These are phyloP conservation scores for Linnemannia exigua DNA, from an alignment of 192 early-diverging fungal genomes.

Conservation along the genomic window DNA sequence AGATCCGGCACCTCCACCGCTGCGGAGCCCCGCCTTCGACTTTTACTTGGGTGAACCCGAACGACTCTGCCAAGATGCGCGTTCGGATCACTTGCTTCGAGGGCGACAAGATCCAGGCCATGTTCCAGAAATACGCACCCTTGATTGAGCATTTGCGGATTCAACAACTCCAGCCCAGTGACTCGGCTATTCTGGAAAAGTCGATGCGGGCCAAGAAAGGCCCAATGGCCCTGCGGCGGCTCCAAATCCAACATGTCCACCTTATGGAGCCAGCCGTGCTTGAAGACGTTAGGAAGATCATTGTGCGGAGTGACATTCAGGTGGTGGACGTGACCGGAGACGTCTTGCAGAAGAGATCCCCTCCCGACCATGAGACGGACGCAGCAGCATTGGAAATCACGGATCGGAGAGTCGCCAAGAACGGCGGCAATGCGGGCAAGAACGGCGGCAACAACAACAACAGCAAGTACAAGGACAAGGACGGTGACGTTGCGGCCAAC, in stretches of 20 bases:
- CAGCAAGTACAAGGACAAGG: not conserved
- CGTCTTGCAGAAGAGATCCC: not conserved
- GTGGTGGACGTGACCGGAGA: not conserved
- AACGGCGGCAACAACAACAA: not conserved
- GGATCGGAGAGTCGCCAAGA: not conserved
- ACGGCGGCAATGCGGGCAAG: not conserved
- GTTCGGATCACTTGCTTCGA: slow-evolving; percentile 10
- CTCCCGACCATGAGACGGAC: not conserved
- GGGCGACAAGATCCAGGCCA: slow-evolving; percentile 25
- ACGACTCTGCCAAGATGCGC: slow-evolving; percentile 9
- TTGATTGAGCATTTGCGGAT: not conserved
- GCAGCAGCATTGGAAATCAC: not conserved
- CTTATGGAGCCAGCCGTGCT: not conserved
- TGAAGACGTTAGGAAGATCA: slow-evolving; percentile 19
- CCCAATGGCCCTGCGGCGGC: slow-evolving; percentile 14
- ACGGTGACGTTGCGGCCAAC: not conserved
- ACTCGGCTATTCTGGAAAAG: slow-evolving; percentile 25
- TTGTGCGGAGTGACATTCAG: slow-evolving; percentile 1
- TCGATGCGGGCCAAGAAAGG: slow-evolving; percentile 36
- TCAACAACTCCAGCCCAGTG: not conserved
- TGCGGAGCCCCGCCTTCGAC: not conserved
- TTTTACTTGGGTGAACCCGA: slow-evolving; percentile 7
- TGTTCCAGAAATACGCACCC: slow-evolving; percentile 35
- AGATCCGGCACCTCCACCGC: slow-evolving; percentile 1
- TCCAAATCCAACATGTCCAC: slow-evolving; percentile 2